Percentiles rank a stretch among this genome's conserved stretches.
Conservation (phyloP, 2,329 filamentous ascomycete species). For the Acrocalymma vagum region DNA sequence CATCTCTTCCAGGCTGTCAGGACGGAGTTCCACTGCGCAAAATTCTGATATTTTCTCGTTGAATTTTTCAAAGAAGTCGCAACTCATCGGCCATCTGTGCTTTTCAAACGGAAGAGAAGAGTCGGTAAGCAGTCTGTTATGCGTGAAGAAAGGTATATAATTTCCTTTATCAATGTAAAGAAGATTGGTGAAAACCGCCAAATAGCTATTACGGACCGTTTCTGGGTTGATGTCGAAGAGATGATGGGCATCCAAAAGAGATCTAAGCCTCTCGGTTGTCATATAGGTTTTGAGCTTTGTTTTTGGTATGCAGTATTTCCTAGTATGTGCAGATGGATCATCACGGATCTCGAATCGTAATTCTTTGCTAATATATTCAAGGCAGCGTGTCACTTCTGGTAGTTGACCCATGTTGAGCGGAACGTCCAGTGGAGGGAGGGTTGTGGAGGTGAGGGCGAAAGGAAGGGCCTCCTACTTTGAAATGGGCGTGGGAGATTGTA, state of each 20-base stretch:
- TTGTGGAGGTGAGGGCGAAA: too few relatives aligned
- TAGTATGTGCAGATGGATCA: too few relatives aligned
- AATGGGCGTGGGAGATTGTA: too few relatives aligned
- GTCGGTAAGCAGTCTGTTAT: slow-evolving; percentile 12
- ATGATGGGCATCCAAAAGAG: slow-evolving; percentile 1
- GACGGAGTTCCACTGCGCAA: slow-evolving; percentile 7
- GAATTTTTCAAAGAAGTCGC: slow-evolving; percentile 16
- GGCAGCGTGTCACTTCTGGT: too few relatives aligned
- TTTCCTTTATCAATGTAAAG: slow-evolving; percentile 13
- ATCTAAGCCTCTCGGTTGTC: not conserved
- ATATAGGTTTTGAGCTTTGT: slow-evolving; percentile 3
- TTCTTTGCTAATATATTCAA: too few relatives aligned
- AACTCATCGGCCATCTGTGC: slow-evolving; percentile 5
- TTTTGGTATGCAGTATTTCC: too few relatives aligned
- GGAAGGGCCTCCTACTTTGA: too few relatives aligned
- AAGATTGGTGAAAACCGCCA: slow-evolving; percentile 22
- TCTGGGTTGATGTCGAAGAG: not conserved
- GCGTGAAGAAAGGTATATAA: slow-evolving; percentile 15
- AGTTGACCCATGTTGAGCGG: too few relatives aligned
- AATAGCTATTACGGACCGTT: slow-evolving; percentile 10
- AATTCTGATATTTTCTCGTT: slow-evolving; percentile 23
- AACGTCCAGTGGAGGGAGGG: too few relatives aligned
- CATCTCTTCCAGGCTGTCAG: slow-evolving; percentile 4
- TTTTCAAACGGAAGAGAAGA: slow-evolving; percentile 15
- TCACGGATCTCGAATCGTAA: too few relatives aligned